Percentiles rank a stretch among this genome's conserved stretches.
Evolutionary conservation across 352 stramenopile species (phyloP).

Genomic region (Blastocystis sp.): DNA sequence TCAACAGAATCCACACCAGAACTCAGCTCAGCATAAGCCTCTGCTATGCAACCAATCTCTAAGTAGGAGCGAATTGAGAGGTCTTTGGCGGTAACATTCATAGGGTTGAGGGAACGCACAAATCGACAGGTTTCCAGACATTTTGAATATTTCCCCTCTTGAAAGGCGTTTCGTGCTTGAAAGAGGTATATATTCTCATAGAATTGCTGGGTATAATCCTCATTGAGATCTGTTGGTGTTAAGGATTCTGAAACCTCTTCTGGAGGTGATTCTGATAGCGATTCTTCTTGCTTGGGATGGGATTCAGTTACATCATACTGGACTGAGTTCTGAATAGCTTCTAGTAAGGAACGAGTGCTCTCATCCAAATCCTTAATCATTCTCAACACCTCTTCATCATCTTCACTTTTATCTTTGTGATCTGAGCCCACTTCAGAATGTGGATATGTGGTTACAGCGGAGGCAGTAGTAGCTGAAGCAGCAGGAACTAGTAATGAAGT

Average conservation of each 20-base stretch:
- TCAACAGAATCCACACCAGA: slow-evolving; percentile 22
- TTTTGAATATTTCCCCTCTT: neutral
- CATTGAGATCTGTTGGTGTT: neutral
- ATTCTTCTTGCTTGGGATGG: neutral
- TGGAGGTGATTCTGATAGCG: neutral
- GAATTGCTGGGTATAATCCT: neutral
- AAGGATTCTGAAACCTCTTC: neutral
- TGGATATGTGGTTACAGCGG: too few species aligned
- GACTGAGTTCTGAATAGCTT: neutral
- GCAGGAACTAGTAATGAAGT: too few species aligned
- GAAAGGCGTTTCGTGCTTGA: neutral
- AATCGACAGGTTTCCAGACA: slow-evolving; percentile 32
- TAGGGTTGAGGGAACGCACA: neutral
- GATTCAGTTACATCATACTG: neutral
- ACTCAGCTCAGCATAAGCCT: neutral
- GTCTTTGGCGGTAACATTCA: neutral
- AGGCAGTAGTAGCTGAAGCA: too few species aligned
- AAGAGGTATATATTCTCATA: slow-evolving; percentile 50
- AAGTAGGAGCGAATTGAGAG: slow-evolving; percentile 17
- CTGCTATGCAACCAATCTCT: neutral
- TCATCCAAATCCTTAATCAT: neutral
- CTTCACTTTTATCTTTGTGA: neutral
- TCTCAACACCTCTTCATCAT: neutral
- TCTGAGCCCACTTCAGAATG: too few species aligned
- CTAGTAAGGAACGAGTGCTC: neutral